Base-by-base conservation (phyloP, 768 basidiomycete genomes). In the Agaricus subrufescens region DNA sequence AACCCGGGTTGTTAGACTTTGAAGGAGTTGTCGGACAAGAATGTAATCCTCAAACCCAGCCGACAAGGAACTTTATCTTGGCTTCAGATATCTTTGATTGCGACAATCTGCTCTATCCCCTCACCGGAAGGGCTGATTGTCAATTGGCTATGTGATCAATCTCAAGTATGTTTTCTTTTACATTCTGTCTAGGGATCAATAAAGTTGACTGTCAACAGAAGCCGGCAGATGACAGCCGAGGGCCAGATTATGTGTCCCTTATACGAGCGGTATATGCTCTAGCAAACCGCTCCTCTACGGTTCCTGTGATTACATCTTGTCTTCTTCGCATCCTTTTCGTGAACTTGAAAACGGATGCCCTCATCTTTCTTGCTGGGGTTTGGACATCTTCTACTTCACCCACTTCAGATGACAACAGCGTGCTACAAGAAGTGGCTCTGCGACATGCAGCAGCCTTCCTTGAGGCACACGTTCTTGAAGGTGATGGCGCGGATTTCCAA, bases 371-470 rank as follows among this genome's bases (percentile, higher is more conserved):
- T 10, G 82, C 87, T 0, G 87, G 89, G 0, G 65, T 89, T 26
- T 91, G 89, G 80, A 74, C 74, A 15, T 23, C 38, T 3, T 23
- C 53, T 3, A 62, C 66, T 0, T 23, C 38, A 7, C 15, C 44
- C 2, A 62, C 66, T 0, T 59, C 65, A 9, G 51, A 63, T 12
- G 59, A 65, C 9, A 64, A 69, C 23, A 62, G 66, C 14, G 59
- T 64, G 8, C 58, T 69, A 3, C 76, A 71, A 55, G 70, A 78
- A 2, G 75, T 84, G 1, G 85, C 93, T 0, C 73, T 98, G 8
- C 72, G 79, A 4, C 94, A 98, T 65, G 84, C 85, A 19, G 75
- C 80, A 2, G 91, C 93, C 0, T 95, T 95, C 69, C 68, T 98
- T 11, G 78, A 84, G 46, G 91, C 94, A 0, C 85, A 92, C 67